Evolutionary conservation across 371 early-diverging fungal genomes (phyloP).

Genomic region (Mucor mucedo): DNA sequence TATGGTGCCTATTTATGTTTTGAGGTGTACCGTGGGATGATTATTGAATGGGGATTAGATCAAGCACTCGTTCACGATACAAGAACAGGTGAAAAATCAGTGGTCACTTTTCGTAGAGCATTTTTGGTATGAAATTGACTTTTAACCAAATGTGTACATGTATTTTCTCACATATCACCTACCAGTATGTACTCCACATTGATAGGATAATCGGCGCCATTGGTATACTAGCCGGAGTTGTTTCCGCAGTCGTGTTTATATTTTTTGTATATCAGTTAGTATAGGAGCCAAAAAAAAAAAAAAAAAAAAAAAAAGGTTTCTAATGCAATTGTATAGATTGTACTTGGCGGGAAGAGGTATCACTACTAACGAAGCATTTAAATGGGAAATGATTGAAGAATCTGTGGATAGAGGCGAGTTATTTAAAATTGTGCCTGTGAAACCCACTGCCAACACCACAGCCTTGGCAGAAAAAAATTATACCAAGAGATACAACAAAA

Average conservation of each 20-base stretch:
- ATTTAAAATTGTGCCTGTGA: conserved; percentile 30
- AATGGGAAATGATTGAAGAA: conserved; percentile 77
- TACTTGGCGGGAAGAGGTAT: conserved; percentile 67
- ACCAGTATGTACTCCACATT: conserved; percentile 62
- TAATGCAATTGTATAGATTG: conserved; percentile 32
- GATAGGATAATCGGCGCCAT: conserved; percentile 66
- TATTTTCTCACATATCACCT: not conserved
- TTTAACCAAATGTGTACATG: too few species aligned
- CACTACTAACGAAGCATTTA: conserved; percentile 79
- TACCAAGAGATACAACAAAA: conserved; percentile 29
- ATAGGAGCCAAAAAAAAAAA: not conserved
- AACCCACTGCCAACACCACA: not conserved
- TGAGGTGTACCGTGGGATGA: conserved; percentile 59
- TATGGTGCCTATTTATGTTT: conserved; percentile 70
- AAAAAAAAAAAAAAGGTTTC: not conserved
- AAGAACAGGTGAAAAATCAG: conserved; percentile 36
- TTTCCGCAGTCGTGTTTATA: conserved; percentile 62
- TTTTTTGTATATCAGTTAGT: conserved; percentile 70
- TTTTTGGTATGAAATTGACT: conserved; percentile 35
- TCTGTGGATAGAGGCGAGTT: conserved; percentile 67
- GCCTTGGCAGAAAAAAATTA: conserved; percentile 19
- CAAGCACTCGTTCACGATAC: conserved; percentile 41
- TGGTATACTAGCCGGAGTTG: conserved; percentile 64
- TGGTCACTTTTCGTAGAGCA: conserved; percentile 45
- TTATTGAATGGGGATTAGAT: conserved; percentile 58